Base-by-base conservation (phyloP, 345 rosid genomes). In the Eucalyptus curtisii region DNA sequence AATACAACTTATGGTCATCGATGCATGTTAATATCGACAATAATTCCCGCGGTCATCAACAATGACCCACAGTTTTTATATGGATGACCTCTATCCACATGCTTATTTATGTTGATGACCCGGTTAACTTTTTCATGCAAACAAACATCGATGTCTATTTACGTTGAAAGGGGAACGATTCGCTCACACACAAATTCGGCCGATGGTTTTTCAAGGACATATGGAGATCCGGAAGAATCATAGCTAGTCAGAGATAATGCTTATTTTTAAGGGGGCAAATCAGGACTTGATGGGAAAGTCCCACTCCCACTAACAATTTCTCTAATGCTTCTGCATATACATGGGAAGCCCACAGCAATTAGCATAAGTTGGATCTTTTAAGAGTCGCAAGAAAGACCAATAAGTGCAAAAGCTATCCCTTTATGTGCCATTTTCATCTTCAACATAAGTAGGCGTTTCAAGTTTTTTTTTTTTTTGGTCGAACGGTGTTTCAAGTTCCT, bases 1-100 rank as follows among this genome's bases (percentile, higher is more conserved):
- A 64, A 8, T 33, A n/a, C 71, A 64, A 15, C 76, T 64, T 4
- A 64, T 4, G 0, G 31, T 15, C 37, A n/a, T 14, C 0, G 0
- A n/a, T n/a, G 15, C n/a, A 61, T 30, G 6, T n/a, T 14, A 7
- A n/a, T n/a, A n/a, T n/a, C 3, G 0, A 64, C 4, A n/a, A 64
- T 31, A 64, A 64, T 64, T 64, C 17, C 17, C 5, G 10, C 1
- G 1, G 76, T n/a, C 33, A 13, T 64, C 40, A 31, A 7, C 5
- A 64, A 7, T 15, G 31, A 64, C 68, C 68, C 68, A 30, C 17
- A 0, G n/a, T 30, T 30, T 27, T 59, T 13, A 59, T 12, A 59
- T 64, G 20, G 10, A 64, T 13, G 33, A 64, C 76, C 1, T 30
- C 10, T 30, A 61, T n/a, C 8, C 71, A 61, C 15, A 15, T 30